Percentiles rank a stretch among this genome's conserved stretches.
These are phyloP conservation scores for Silene noctiflora DNA, from an alignment of 179 eudicot species.

Conservation along the genomic window DNA sequence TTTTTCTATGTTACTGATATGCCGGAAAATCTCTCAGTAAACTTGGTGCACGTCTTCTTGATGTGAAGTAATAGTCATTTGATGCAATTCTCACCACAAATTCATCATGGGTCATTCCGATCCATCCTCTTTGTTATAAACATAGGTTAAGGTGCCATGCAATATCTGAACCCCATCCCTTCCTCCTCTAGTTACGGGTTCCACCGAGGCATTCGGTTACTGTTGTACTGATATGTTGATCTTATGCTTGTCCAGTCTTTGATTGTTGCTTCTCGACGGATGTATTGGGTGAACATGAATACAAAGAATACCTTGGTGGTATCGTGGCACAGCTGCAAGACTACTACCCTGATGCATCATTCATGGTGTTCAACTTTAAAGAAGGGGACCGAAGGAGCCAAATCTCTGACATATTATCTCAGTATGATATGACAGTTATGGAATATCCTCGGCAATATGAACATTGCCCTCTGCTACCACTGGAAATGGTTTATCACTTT, in stretches of 20 bases:
- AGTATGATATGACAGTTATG: slow-evolving; percentile 94
- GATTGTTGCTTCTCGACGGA: slow-evolving; percentile 96
- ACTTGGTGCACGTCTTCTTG: not conserved
- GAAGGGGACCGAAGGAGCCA: slow-evolving; percentile 78
- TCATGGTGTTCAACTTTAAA: slow-evolving; percentile 90
- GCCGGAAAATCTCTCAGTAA: not conserved
- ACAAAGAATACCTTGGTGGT: slow-evolving; percentile 69
- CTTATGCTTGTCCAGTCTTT: slow-evolving; percentile 52
- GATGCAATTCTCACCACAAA: not conserved
- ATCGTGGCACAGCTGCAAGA: slow-evolving; percentile 87
- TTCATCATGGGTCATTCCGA: not conserved
- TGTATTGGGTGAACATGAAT: slow-evolving; percentile 67
- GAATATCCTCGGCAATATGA: slow-evolving; percentile 92
- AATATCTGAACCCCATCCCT: not conserved
- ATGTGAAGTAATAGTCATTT: not conserved
- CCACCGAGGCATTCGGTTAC: not conserved
- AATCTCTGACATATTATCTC: slow-evolving; percentile 69
- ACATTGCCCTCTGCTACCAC: slow-evolving; percentile 78
- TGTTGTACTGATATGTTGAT: slow-evolving; percentile 8
- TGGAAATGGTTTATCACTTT: slow-evolving; percentile 83
- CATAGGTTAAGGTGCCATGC: not conserved
- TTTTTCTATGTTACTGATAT: slow-evolving; percentile 14
- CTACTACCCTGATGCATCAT: slow-evolving; percentile 80
- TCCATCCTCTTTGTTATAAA: not conserved
- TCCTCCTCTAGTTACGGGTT: not conserved